Evolutionary conservation across 306 rosid species (phyloP).

Genomic region (Gastrolobium bilobum): DNA sequence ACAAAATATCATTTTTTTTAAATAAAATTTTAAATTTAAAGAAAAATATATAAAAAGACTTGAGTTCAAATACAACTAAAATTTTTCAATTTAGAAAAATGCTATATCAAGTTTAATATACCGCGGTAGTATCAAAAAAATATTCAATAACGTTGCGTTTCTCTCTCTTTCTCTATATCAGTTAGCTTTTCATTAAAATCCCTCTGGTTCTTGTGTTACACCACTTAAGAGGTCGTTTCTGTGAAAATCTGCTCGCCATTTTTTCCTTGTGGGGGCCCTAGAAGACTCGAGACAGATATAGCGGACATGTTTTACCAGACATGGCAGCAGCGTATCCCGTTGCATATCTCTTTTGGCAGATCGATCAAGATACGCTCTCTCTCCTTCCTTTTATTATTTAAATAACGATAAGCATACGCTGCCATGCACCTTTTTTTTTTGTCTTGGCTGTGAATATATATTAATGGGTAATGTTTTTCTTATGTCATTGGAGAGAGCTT

Average conservation of each 20-base stretch:
- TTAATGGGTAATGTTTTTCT: no score
- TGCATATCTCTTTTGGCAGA: slow-evolving; percentile 29
- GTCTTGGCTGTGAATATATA: no score
- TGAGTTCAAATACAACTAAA: no score
- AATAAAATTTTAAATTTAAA: no score
- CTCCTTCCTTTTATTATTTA: background rate
- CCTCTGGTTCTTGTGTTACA: slow-evolving; percentile 13
- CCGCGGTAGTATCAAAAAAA: no score
- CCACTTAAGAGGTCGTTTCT: slow-evolving; percentile 8
- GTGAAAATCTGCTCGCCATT: slow-evolving; percentile 16
- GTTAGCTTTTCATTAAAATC: slow-evolving; percentile 49
- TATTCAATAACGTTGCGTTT: background rate
- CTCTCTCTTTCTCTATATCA: background rate
- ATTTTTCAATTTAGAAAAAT: no score
- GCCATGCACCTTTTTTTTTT: no score
- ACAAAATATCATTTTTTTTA: no score
- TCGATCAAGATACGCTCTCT: slow-evolving; percentile 28
- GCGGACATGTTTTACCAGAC: background rate
- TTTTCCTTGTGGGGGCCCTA: slow-evolving; percentile 40
- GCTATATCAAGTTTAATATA: no score
- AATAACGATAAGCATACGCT: no score
- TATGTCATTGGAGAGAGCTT: no score
- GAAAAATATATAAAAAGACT: no score
- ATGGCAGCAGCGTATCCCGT: slow-evolving; percentile 37
- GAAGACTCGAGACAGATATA: background rate